Evolutionary conservation across 768 basidiomycete genomes (phyloP), one percentile per base, ranked within the genome.

Genomic region (Suillus bovinus): DNA sequence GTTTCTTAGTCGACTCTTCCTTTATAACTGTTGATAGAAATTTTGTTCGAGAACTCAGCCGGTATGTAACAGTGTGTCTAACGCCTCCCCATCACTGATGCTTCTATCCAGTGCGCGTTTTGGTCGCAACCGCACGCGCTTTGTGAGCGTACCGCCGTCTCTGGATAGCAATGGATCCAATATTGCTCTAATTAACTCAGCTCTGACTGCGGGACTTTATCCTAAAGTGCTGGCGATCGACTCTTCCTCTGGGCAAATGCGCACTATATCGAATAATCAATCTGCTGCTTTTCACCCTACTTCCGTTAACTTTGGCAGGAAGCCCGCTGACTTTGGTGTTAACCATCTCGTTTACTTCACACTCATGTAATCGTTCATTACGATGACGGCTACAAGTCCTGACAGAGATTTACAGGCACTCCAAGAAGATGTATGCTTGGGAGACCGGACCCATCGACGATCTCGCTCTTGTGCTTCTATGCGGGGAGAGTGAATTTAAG

Each of bases 381-480:
- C 27, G 14, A n/a, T 47, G 29, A 42, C 61, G 22, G 5, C 27
- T 34, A 27, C 53, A 27, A 5, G 16, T 69, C 24, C 63, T 66
- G 46, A 67, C 52, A 13, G 2, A 13, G 29, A 49, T 57, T 36
- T 63, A 52, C 59, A 94, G 94, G 93, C 94, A 94, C 71, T 96
- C 95, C 8, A 97, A 94, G 77, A 94, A 87, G 72, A 76, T 96
- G 31, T 96, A 93, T 75, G 91, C 84, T 20, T 97, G 94, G 94
- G 96, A 99, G 74, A 94, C 90, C 0, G 88, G 93, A 7, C 92
- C 94, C 6, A 85, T 92, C 9, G 92, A 97, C 65, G 93, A 96
- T 67, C 74, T 91, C 31, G 85, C 93, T 5, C 73, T 99, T 58
- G 70, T 93, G 31, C 78, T 98, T 20, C 77, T 98, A 1, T 98